phyloP scores from a whole-genome alignment of 108 stramenopile species.

The Poteriospumella lacustris region DNA sequence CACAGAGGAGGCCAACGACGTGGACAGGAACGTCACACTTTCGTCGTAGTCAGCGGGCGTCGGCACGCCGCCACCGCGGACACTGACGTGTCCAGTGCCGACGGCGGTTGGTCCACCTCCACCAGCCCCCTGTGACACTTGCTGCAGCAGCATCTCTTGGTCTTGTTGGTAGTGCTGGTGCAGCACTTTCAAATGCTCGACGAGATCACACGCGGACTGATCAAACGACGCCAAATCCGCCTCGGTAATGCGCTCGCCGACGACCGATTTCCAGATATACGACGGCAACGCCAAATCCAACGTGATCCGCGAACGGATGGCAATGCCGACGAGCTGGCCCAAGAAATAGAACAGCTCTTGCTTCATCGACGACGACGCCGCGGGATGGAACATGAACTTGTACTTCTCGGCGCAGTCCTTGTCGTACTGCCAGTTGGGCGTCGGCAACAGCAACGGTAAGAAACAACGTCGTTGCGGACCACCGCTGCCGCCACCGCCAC shows the following conservation, averaged over 20 bases:
- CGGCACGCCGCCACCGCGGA: background rate
- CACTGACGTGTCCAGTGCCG: background rate
- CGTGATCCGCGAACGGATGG: constrained; percentile 34
- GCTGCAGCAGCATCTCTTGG: background rate
- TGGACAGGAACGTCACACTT: too few relatives aligned
- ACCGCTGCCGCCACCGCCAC: background rate
- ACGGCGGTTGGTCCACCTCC: too few relatives aligned
- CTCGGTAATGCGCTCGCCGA: constrained; percentile 34
- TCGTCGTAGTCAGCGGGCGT: background rate
- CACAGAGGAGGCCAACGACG: too few relatives aligned
- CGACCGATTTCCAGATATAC: constrained; percentile 50
- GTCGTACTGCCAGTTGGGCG: background rate
- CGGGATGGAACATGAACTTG: constrained; percentile 17
- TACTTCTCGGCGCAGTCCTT: background rate
- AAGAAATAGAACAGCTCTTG: constrained; percentile 47
- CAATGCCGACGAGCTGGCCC: constrained; percentile 54
- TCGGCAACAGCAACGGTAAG: constrained; percentile 17
- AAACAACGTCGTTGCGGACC: constrained; percentile 12
- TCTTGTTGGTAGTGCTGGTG: background rate
- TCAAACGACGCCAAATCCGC: constrained; percentile 48
- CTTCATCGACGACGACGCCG: background rate
- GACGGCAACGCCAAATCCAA: constrained; percentile 45
- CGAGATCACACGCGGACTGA: constrained; percentile 34
- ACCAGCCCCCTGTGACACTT: too few relatives aligned
- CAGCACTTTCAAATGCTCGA: constrained; percentile 27